Evolutionary conservation across 2,329 filamentous ascomycete genomes (phyloP).

Genomic region (Aureobasidium subglaciale): DNA sequence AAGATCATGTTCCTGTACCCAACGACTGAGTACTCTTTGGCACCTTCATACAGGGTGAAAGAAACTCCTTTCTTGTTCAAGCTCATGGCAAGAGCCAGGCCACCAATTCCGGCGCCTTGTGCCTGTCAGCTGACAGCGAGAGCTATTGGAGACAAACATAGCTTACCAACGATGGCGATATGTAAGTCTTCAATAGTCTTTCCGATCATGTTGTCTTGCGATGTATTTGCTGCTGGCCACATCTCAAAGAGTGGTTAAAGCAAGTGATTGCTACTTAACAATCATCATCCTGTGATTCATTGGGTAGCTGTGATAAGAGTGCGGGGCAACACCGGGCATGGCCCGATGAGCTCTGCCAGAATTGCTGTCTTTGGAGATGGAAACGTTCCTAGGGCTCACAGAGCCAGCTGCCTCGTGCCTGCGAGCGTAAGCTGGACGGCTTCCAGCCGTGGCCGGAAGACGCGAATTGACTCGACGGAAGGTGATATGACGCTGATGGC

Average conservation of each 20-base stretch:
- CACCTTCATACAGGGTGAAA: slow-evolving; percentile 10
- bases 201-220: not conserved
- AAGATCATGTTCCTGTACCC: not conserved
- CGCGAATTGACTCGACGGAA: no score
- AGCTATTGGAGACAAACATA: not conserved
- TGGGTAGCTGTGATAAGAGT: not conserved
- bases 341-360: not conserved
- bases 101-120: slow-evolving; percentile 13
- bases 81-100: slow-evolving; percentile 15
- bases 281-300: not conserved
- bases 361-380: no score
- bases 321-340: not conserved
- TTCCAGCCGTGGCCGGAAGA: no score
- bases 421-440: no score
- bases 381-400: no score
- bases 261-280: not conserved
- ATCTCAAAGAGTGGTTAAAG: not conserved
- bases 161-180: slow-evolving; percentile 14
- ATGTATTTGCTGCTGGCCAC: not conserved
- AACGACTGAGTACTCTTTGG: slow-evolving; percentile 6
- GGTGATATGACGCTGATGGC: no score
- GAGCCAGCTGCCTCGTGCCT: no score
- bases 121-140: not conserved
- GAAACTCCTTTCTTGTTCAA: not conserved
- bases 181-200: not conserved